Percentiles rank a stretch among this genome's conserved stretches.
Evolutionary conservation across 2,329 filamentous ascomycete genomes (phyloP).

Genomic region (Tricladium varicosporioides): DNA sequence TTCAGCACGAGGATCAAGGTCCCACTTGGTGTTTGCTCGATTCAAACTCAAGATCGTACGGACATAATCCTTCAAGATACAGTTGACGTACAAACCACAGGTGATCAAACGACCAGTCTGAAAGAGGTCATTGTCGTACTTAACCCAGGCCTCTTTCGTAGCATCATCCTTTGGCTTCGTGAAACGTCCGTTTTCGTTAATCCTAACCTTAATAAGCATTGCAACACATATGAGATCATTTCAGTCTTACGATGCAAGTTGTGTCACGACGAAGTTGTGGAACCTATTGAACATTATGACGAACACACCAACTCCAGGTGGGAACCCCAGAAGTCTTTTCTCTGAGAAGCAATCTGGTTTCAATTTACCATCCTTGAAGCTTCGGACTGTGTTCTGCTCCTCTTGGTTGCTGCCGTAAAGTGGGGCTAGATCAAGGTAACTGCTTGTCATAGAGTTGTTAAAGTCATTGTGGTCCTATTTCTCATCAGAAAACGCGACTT

Average conservation of each 20-base stretch:
- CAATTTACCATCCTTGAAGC: constrained; percentile 67
- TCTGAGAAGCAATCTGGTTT: constrained; percentile 74
- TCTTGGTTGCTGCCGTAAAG: constrained; percentile 65
- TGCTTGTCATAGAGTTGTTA: constrained; percentile 65
- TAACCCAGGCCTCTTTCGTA: constrained; percentile 55
- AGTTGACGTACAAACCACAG: constrained; percentile 74
- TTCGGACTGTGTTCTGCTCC: constrained; percentile 50
- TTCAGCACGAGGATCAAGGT: constrained; percentile 69
- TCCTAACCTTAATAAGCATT: constrained; percentile 37
- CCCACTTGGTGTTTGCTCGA: constrained; percentile 48
- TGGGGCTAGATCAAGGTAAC: constrained; percentile 71
- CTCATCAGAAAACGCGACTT: no score
- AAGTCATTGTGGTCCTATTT: constrained; percentile 54
- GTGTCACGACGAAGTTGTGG: constrained; percentile 81
- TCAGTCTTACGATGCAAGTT: constrained; percentile 56
- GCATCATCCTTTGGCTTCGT: constrained; percentile 59
- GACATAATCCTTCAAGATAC: constrained; percentile 75
- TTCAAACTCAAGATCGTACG: constrained; percentile 53
- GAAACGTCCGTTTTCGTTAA: constrained; percentile 83
- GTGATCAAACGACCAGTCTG: constrained; percentile 76
- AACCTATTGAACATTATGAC: constrained; percentile 71
- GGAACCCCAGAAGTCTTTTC: constrained; percentile 66
- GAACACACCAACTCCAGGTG: constrained; percentile 68
- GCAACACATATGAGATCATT: background rate
- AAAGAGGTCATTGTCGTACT: constrained; percentile 76